These are phyloP conservation scores for Stropharia rugosoannulata DNA, from an alignment of 768 basidiomycete species.

Conservation along the genomic window DNA sequence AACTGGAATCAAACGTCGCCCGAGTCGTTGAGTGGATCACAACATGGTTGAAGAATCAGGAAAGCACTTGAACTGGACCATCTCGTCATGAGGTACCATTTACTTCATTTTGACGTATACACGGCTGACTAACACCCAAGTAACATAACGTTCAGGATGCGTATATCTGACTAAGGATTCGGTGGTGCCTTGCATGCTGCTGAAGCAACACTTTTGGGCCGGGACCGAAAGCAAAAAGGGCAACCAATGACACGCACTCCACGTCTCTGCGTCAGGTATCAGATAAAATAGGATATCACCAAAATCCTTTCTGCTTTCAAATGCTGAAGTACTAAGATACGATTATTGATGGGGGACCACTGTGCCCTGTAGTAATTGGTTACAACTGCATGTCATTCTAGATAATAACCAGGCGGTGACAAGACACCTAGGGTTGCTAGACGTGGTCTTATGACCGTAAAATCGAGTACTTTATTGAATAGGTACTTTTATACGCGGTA, in stretches of 20 bases:
- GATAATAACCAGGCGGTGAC: too few species aligned
- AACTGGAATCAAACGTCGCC: constrained; percentile 85
- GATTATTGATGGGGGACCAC: too few species aligned
- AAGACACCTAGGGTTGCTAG: too few species aligned
- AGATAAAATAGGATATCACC: not conserved
- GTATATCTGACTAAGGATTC: constrained; percentile 1
- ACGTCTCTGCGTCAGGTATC: not conserved
- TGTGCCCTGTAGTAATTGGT: too few species aligned
- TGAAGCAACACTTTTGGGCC: not conserved
- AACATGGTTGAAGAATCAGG: constrained; percentile 57
- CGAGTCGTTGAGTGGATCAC: constrained; percentile 89
- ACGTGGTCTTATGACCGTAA: too few species aligned
- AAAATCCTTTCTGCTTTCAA: not conserved
- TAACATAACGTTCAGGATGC: not conserved
- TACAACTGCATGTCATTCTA: too few species aligned
- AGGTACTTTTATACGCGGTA: too few species aligned
- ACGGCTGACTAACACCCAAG: not conserved
- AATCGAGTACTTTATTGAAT: too few species aligned
- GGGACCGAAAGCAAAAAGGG: not conserved
- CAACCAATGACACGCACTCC: not conserved
- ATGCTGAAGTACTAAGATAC: too few species aligned
- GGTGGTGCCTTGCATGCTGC: not conserved
- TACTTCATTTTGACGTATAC: not conserved
- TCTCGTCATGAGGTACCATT: not conserved
- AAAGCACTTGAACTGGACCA: constrained; percentile 7